Evolutionary conservation across 805 yeast genomes (phyloP).

Genomic region (Grigorovia transvaalensis): DNA sequence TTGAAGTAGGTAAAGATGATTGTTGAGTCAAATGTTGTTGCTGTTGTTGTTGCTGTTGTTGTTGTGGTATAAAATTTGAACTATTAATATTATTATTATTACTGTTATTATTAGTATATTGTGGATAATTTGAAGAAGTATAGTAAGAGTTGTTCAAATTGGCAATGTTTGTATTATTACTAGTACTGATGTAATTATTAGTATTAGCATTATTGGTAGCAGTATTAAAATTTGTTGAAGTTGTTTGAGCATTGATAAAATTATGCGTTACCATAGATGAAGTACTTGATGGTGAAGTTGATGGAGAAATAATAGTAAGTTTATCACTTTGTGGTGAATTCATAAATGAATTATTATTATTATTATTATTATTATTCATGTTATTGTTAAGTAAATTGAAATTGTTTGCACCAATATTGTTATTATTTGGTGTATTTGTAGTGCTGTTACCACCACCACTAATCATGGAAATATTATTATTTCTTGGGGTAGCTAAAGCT

Average conservation of each 20-base stretch:
- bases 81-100: background rate
- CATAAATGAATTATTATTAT: background rate
- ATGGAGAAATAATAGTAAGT: background rate
- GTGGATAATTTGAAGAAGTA: background rate
- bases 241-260: background rate
- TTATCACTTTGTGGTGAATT: background rate
- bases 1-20: constrained; percentile 5
- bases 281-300: constrained; percentile 1
- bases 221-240: background rate
- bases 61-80: background rate
- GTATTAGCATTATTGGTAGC: background rate
- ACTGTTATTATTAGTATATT: background rate
- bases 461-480: constrained; percentile 14
- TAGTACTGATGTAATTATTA: background rate
- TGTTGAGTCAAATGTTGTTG: background rate
- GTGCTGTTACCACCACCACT: background rate
- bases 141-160: constrained; percentile 9
- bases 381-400: background rate
- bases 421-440: background rate
- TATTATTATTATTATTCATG: background rate
- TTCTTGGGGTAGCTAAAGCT: constrained; percentile 70
- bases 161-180: background rate
- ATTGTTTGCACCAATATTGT: background rate
- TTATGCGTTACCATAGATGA: background rate
- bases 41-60: constrained; percentile 6